Conservation (phyloP, 805 yeast species). For the Nakazawaea holstii region DNA sequence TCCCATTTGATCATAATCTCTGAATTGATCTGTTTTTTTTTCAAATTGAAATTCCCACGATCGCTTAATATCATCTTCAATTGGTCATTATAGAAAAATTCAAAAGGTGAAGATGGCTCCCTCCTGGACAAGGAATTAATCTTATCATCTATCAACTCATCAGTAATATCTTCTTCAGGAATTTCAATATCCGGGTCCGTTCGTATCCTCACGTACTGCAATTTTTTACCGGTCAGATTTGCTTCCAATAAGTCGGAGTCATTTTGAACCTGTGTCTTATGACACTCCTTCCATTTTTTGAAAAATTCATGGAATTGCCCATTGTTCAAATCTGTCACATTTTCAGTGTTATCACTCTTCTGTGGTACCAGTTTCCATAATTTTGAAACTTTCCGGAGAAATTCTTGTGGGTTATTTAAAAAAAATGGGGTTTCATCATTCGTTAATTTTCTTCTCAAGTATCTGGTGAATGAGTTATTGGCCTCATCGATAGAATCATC, state of each 20-base stretch:
- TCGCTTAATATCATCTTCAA: conserved; percentile 3
- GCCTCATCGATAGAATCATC: not conserved
- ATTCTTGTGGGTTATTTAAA: conserved; percentile 6
- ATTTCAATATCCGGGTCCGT: conserved; percentile 2
- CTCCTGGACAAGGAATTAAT: not conserved
- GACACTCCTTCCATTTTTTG: conserved; percentile 5
- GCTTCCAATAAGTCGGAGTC: not conserved
- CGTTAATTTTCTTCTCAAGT: conserved; percentile 1
- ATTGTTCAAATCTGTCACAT: conserved; percentile 5
- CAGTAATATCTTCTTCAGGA: not conserved
- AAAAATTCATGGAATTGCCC: conserved; percentile 8
- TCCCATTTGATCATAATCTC: conserved; percentile 5
- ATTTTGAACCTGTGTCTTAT: not conserved
- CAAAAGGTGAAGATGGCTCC: conserved; percentile 10
- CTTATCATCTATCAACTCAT: conserved; percentile 6
- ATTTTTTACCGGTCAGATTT: not conserved
- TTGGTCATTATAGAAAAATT: conserved; percentile 10
- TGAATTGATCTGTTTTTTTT: conserved; percentile 3
- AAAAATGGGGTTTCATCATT: not conserved
- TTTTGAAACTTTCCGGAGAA: conserved; percentile 7
- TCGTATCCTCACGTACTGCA: not conserved
- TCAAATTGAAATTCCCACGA: conserved; percentile 2
- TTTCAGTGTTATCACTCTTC: not conserved
- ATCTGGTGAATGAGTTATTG: conserved; percentile 6
- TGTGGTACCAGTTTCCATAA: conserved; percentile 8